Conservation (phyloP, 2,329 filamentous ascomycete species). For the Exophiala alcalophila region DNA sequence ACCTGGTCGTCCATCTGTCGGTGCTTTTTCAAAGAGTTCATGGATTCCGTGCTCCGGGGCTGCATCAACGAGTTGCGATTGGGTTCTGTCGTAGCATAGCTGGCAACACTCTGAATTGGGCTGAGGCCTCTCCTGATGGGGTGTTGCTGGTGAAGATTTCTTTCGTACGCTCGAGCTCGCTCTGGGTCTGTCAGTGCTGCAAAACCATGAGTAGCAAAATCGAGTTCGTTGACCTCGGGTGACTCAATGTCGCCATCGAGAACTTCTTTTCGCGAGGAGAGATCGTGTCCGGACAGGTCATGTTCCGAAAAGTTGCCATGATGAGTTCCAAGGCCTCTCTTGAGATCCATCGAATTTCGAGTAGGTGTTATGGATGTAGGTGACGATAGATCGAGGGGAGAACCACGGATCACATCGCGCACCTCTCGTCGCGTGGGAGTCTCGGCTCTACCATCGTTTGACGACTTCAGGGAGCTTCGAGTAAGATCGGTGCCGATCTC, state of each 20-base stretch:
- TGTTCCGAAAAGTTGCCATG: conserved; percentile 59
- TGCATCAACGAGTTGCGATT: conserved; percentile 56
- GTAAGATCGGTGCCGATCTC: conserved; percentile 85
- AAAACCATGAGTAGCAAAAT: conserved; percentile 31
- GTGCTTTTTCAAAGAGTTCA: conserved; percentile 57
- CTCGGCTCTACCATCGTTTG: conserved; percentile 69
- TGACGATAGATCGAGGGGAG: conserved; percentile 53
- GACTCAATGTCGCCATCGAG: conserved; percentile 48
- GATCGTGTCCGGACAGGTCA: conserved; percentile 42
- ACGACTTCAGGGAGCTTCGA: conserved; percentile 79
- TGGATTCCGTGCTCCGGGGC: conserved; percentile 53
- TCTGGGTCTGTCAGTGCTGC: conserved; percentile 40
- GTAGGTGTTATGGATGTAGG: conserved; percentile 62
- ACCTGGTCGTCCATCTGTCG: conserved; percentile 32
- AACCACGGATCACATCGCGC: conserved; percentile 62
- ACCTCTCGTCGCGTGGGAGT: conserved; percentile 64
- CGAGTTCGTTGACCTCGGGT: conserved; percentile 37
- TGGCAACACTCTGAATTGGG: conserved; percentile 88
- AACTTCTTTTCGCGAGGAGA: conserved; percentile 39
- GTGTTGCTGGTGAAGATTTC: conserved; percentile 63
- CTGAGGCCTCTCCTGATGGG: conserved; percentile 71
- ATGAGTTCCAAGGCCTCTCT: conserved; percentile 62
- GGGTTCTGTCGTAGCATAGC: conserved; percentile 67
- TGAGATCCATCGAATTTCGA: conserved; percentile 46
- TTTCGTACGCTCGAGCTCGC: conserved; percentile 36